Base-by-base conservation (phyloP, 192 early-diverging fungal species). In the Coemansia sp. region DNA sequence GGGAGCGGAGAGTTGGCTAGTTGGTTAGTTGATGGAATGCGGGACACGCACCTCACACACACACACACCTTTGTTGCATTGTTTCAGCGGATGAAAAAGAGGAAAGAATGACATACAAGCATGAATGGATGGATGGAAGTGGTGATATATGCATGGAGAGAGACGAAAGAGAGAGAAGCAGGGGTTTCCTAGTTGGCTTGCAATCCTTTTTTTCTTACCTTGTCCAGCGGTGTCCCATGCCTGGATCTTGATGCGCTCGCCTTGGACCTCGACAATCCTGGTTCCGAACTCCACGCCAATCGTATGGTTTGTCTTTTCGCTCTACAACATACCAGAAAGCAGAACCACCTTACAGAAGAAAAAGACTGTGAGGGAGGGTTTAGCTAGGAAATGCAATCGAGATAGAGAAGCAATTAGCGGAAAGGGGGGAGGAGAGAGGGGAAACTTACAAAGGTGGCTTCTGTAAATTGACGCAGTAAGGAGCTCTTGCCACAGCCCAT, bases 221-320 rank as follows among this genome's bases (percentile, higher is more conserved):
- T 92, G 91, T 18, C 91, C 91, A 21, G 91, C 91, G 21, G 90
- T 92, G 52, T 92, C 90, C 89, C 89, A 89, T 21, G 88, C 87
- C 73, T 92, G 91, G 15, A 89, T 75, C 64, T 91, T 91, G 57
- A 90, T 84, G 39, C 81, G 79, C 42, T 92, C 88, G 58, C 86
- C 85, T 47, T 79, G 88, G 21, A 89, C 86, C 18, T 87, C 83
- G 40, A 92, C 83, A 53, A 91, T 85, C 68, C 87, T 86, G 61
- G 89, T 90, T 21, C 91, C 90, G 70, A 92, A 92, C 68, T 92
- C 91, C 65, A 92, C 90, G 39, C 91, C 91, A 57, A 92, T 92
- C 9, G 91, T 92, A 65, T 92, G 88, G 39, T 86, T 87, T 47
- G 88, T 88, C 67, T 83, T 83, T 64, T 77, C 88, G 77, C 80